phyloP scores from a whole-genome alignment of 1,139 yeast genomes.

The Nakaseomyces bracarensis region DNA sequence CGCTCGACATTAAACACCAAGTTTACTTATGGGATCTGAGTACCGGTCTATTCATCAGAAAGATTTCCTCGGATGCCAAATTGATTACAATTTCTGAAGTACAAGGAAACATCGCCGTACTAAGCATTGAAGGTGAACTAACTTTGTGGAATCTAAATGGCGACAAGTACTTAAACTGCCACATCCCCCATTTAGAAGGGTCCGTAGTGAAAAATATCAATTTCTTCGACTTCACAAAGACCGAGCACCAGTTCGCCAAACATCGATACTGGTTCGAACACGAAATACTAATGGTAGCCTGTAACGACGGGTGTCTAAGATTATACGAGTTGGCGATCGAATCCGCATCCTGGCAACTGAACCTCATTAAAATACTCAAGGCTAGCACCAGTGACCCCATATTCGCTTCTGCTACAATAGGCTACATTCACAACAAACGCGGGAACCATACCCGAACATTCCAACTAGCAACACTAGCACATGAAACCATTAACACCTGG shows the following conservation, averaged over 20 bases:
- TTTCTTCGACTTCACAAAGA: conserved; percentile 25
- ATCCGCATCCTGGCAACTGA: conserved; percentile 20
- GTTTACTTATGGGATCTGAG: conserved; percentile 55
- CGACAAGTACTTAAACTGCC: conserved; percentile 29
- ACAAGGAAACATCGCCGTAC: conserved; percentile 44
- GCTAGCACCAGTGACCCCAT: conserved; percentile 16
- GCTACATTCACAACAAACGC: background rate
- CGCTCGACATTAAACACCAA: conserved; percentile 44
- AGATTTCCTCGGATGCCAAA: conserved; percentile 30
- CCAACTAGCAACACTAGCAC: background rate
- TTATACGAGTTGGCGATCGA: conserved; percentile 26
- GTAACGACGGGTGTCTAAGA: conserved; percentile 27
- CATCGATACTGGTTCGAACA: conserved; percentile 35
- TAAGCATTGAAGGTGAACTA: conserved; percentile 29
- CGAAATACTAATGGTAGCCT: conserved; percentile 35
- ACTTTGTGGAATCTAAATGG: conserved; percentile 50
- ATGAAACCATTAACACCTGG: background rate
- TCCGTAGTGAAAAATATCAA: conserved; percentile 17
- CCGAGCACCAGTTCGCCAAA: conserved; percentile 23
- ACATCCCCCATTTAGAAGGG: conserved; percentile 2
- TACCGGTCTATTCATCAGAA: conserved; percentile 42
- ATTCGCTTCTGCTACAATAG: conserved; percentile 13
- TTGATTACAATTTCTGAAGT: conserved; percentile 45
- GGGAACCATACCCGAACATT: background rate
- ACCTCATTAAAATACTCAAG: conserved; percentile 15